Conservation (phyloP, 345 rosid species). For the Sisymbrium altissimum region DNA sequence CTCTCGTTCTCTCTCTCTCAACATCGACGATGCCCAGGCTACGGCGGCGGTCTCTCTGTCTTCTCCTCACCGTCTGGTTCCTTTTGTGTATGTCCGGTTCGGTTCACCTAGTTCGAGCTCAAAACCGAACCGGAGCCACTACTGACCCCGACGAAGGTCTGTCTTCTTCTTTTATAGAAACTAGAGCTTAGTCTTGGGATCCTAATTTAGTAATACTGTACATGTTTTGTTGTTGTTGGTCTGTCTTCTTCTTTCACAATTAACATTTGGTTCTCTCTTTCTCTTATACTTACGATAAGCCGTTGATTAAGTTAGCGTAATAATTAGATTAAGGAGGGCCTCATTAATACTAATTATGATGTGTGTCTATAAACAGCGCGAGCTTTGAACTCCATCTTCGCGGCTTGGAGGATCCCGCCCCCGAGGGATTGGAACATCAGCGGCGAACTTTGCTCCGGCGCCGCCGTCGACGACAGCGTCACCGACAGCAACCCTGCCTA, state of each 20-base stretch:
- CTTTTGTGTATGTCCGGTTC: not conserved
- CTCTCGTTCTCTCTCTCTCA: not conserved
- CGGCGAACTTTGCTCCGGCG: constrained; percentile 58
- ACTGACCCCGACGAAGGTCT: constrained; percentile 31
- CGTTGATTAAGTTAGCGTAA: not conserved
- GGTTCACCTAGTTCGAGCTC: constrained; percentile 21
- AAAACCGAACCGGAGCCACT: constrained; percentile 24
- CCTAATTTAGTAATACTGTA: too few relatives aligned
- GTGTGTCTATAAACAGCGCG: constrained; percentile 1
- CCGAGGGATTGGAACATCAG: constrained; percentile 43
- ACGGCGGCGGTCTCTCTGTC: constrained; percentile 13
- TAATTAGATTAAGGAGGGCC: not conserved
- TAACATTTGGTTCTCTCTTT: not conserved
- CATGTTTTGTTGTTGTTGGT: too few relatives aligned
- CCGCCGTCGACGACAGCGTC: constrained; percentile 32
- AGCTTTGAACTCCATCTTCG: constrained; percentile 29
- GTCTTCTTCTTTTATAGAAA: not conserved
- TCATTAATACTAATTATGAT: too few relatives aligned
- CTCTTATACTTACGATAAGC: too few relatives aligned
- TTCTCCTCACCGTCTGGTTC: constrained; percentile 12
- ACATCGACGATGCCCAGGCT: constrained; percentile 12
- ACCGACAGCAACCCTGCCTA: not conserved
- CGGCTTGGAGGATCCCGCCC: constrained; percentile 13
- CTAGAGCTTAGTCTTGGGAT: too few relatives aligned
- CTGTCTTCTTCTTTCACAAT: not conserved